Conservation (phyloP, 2,329 filamentous ascomycete species). For the Fusarium sp. region DNA sequence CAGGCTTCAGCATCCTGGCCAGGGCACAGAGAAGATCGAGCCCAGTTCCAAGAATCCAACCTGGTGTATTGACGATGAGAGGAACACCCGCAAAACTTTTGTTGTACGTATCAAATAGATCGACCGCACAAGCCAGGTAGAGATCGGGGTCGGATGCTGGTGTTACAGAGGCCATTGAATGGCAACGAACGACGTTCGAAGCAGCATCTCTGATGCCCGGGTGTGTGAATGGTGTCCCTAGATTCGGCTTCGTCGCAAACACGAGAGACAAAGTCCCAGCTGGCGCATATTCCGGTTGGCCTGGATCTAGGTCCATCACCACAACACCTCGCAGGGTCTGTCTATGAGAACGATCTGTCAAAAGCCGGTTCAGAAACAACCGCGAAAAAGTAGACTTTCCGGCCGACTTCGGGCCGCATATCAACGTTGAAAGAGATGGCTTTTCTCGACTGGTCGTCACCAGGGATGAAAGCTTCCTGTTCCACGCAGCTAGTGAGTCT, state of each 20-base stretch:
- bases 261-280: slow-evolving; percentile 77
- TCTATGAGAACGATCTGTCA: slow-evolving; percentile 55
- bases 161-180: slow-evolving; percentile 72
- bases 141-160: slow-evolving; percentile 74
- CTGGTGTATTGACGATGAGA: slow-evolving; percentile 78
- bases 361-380: slow-evolving; percentile 72
- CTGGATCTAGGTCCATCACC: slow-evolving; percentile 81
- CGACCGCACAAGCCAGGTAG: slow-evolving; percentile 71
- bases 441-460: slow-evolving; percentile 47
- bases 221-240: slow-evolving; percentile 76
- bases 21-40: slow-evolving; percentile 71
- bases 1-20: slow-evolving; percentile 63
- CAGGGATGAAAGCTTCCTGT: slow-evolving; percentile 65
- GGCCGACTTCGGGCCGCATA: slow-evolving; percentile 76
- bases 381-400: slow-evolving; percentile 81
- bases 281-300: slow-evolving; percentile 78
- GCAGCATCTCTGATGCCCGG: slow-evolving; percentile 50
- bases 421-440: slow-evolving; percentile 59
- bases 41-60: slow-evolving; percentile 78
- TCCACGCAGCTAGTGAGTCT: slow-evolving; percentile 68
- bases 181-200: slow-evolving; percentile 64
- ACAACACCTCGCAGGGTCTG: slow-evolving; percentile 52
- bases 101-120: slow-evolving; percentile 70
- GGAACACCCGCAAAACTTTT: slow-evolving; percentile 59
- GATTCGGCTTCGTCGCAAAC: slow-evolving; percentile 67